phyloP scores from a whole-genome alignment of 2,329 filamentous ascomycete species.

The Aspergillus neoniger region DNA sequence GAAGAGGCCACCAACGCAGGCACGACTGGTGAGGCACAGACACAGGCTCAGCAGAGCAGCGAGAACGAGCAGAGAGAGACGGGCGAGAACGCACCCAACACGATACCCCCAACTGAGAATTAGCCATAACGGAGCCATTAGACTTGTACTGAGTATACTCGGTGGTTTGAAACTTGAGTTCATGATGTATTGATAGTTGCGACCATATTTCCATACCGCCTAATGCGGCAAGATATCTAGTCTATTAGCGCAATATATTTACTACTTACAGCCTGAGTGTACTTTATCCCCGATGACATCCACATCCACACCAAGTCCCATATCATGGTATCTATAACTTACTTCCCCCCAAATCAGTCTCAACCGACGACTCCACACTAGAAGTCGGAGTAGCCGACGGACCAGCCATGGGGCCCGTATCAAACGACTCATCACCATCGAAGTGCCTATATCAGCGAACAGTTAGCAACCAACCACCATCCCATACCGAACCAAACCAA shows the following conservation, averaged over 20 bases:
- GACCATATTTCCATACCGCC: not conserved
- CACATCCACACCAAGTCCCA: too few relatives aligned
- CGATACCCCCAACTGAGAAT: conserved; percentile 19
- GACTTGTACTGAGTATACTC: conserved; percentile 6
- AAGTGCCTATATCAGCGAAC: conserved; percentile 41
- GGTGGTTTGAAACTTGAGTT: not conserved
- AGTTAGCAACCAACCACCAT: not conserved
- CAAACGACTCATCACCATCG: conserved; percentile 49
- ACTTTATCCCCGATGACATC: too few relatives aligned
- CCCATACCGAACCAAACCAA: not conserved
- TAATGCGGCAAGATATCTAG: conserved; percentile 5
- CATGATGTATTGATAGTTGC: conserved; percentile 7
- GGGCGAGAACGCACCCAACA: conserved; percentile 4
- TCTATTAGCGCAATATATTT: conserved; percentile 1
- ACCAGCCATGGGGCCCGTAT: conserved; percentile 37
- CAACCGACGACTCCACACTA: conserved; percentile 5
- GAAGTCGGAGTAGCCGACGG: conserved; percentile 21
- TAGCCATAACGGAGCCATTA: not conserved
- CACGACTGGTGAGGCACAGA: conserved; percentile 7
- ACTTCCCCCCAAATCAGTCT: conserved; percentile 7
- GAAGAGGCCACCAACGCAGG: conserved; percentile 20
- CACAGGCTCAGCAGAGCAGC: conserved; percentile 6
- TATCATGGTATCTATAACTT: conserved; percentile 23
- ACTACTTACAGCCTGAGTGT: too few relatives aligned
- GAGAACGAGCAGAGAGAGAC: not conserved